A percentile compares a stretch with the other conserved stretches of the same genome.
phyloP scores from a whole-genome alignment of 1,139 yeast species.

The Suhomyces panamericanus region DNA sequence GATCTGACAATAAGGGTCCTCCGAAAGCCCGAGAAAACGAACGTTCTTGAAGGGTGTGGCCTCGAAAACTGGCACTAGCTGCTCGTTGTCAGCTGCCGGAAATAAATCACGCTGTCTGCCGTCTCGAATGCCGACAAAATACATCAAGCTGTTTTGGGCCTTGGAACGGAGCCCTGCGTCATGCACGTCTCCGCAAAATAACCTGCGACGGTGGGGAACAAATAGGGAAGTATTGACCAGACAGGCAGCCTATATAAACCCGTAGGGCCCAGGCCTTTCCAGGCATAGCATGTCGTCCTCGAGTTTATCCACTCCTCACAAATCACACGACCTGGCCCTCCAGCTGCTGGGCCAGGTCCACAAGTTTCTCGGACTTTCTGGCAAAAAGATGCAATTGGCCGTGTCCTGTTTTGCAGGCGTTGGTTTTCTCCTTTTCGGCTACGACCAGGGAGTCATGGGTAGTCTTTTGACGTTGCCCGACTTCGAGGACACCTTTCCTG shows the following conservation, averaged over 20 bases:
- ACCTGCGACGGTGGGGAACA: not conserved
- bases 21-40: no score
- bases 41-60: no score
- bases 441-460: slow-evolving; percentile 54
- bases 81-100: no score
- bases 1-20: no score
- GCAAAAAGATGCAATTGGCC: slow-evolving; percentile 26
- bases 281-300: not conserved
- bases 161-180: not conserved
- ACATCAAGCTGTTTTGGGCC: not conserved
- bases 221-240: not conserved
- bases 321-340: not conserved
- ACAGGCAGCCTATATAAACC: not conserved
- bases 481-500: slow-evolving; percentile 41
- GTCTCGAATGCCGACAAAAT: not conserved
- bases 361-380: slow-evolving; percentile 28
- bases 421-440: slow-evolving; percentile 42
- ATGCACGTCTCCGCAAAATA: not conserved
- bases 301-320: not conserved
- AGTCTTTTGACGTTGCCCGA: slow-evolving; percentile 40
- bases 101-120: not conserved
- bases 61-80: no score
- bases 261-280: not conserved
- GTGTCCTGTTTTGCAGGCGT: slow-evolving; percentile 33
- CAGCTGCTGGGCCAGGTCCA: slow-evolving; percentile 9